Conservation (phyloP, 495 filamentous ascomycete genomes). For the Penicillium maclennaniae region DNA sequence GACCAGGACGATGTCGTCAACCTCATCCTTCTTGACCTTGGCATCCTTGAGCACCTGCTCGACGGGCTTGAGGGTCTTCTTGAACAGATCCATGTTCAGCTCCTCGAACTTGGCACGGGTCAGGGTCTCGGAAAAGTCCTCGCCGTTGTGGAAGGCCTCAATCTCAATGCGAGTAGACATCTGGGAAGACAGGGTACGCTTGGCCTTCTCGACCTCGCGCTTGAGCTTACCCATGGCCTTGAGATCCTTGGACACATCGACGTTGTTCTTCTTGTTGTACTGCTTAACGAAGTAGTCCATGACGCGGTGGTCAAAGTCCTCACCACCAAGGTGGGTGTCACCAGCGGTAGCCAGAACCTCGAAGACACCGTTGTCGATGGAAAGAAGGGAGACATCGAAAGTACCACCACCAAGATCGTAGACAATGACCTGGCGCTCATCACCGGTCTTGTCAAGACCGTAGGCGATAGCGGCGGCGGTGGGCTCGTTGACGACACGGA, state of each 20-base stretch:
- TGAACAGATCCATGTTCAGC: conserved; percentile 97
- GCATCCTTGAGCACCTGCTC: conserved; percentile 95
- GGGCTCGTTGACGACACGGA: conserved; percentile 96
- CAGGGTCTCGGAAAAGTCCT: conserved; percentile 97
- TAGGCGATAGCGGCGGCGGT: conserved; percentile 96
- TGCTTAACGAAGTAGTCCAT: conserved; percentile 96
- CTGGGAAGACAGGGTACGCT: conserved; percentile 97
- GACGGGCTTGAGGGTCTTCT: conserved; percentile 97
- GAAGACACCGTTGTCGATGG: conserved; percentile 95
- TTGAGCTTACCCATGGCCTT: conserved; percentile 99
- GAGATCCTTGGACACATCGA: conserved; percentile 87
- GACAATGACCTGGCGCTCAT: conserved; percentile 88
- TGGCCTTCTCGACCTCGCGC: conserved; percentile 99
- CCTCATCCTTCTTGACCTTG: conserved; percentile 81
- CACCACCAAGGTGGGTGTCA: conserved; percentile 99
- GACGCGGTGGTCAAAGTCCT: conserved; percentile 98
- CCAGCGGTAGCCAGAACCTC: conserved; percentile 97
- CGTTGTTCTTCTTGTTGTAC: conserved; percentile 98
- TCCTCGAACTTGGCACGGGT: conserved; percentile 99
- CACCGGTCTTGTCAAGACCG: conserved; percentile 82
- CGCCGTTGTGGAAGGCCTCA: conserved; percentile 92
- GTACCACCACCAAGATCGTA: conserved; percentile 99
- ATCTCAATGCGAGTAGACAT: conserved; percentile 99
- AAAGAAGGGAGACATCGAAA: conserved; percentile 98
- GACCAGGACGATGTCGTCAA: conserved; percentile 86